Base-by-base conservation (phyloP, 352 stramenopile genomes). In the Plasmopara halstedii region DNA sequence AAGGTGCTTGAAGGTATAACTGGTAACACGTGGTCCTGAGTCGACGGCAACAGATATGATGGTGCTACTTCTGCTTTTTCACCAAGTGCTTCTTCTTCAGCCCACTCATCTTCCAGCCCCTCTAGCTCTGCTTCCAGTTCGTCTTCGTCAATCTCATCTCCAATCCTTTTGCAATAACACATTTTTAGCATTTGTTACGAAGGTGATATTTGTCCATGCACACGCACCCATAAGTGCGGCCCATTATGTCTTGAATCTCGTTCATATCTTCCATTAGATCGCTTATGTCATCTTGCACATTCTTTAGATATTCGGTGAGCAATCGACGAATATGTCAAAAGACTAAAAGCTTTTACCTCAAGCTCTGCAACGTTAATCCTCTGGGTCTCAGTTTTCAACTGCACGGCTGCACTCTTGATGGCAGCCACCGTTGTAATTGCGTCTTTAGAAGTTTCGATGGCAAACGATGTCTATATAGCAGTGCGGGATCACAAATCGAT, bases 191-290 rank as follows among this genome's bases (percentile, higher is more conserved):
- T n/a, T n/a, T n/a, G n/a, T n/a, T n/a, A n/a, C n/a, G n/a, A n/a
- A 29, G 25, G 11, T 5, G 11, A 29, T 29, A 29, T 6, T 4
- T 31, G 4, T 35, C 18, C 6, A 11, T 11, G 10, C 34, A n/a
- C 13, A 43, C 63, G 42, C 70, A 90, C 81, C 81, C 88, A 61
- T 98, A 99, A 25, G 94, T 98, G 34, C 89, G 82, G 7, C 91
- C 93, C 64, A 99, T 83, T 33, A 95, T 86, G 51, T 98, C 94
- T 53, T 99, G 97, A 50, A 99, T 98, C 62, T 99, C 94, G 55
- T 97, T 96, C 76, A 98, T 97, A 51, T 99, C 95, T 56, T 98
- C 88, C 76, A 98, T 95, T 42, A 98, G 67, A 23, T 99, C 89
- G 2, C 92, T 93, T 82, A 99, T 95, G 53, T 98, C 93, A 63